Evolutionary conservation across 306 rosid species (phyloP), one percentile per base, ranked within the genome.

Genomic region (Begonia peltatifolia): DNA sequence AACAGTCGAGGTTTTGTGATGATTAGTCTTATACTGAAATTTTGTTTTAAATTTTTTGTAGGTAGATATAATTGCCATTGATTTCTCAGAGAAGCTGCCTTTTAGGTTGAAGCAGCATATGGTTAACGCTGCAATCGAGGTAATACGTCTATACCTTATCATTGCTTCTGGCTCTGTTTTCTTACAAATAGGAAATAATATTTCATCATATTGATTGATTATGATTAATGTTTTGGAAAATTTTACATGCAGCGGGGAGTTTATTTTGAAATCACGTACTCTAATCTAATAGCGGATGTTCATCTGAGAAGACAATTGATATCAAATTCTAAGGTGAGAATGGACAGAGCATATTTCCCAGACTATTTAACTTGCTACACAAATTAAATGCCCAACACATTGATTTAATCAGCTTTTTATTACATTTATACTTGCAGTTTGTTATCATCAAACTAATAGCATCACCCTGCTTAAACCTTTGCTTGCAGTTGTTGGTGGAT

Each of bases 1-100:
- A 44, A 44, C 6, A 10, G 14, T 44, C 58, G n/a, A 3, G 11
- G 12, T 12, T 35, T 17, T 54, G 7, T 48, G 13, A 12, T 38
- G 14, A 11, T 22, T 54, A 6, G 47, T 17, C 42, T 35, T 43
- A 20, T 47, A 25, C 18, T 17, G 1, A 17, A 17, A 17, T 17
- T 17, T 17, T 17, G 18, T 17, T 49, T 57, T 53, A 54, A 57
- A 15, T 52, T 63, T 16, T 48, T 65, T 57, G 58, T 71, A 90
- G 97, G 81, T 80, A 11, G 94, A 90, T 83, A 76, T 90, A 25
- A 72, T 85, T 53, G 68, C 85, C 5, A 76, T 90, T 46, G 87
- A 85, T 65, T 86, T 90, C 65, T 76, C 92, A 5, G 65, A 59
- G 58, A 85, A 69, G 69, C 69, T 78, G 14, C 85, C 82, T 3